These are phyloP conservation scores for Bretschneidera sinensis DNA, from an alignment of 345 rosid genomes.

Conservation along the genomic window DNA sequence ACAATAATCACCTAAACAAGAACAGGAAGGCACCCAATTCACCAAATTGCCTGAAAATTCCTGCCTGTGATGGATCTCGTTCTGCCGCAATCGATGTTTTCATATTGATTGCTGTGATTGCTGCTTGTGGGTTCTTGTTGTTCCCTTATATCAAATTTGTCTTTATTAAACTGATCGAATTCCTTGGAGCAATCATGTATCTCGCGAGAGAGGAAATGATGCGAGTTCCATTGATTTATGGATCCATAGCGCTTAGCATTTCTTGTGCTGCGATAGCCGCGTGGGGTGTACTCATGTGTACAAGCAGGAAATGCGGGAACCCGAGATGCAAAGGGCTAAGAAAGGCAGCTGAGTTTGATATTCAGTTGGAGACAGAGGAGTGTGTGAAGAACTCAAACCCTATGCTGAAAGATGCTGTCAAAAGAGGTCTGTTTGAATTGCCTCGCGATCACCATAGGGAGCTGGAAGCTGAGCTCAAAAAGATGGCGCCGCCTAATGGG, in stretches of 20 bases:
- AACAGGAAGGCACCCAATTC: constrained; percentile 32
- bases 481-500: constrained; percentile 78
- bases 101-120: constrained; percentile 64
- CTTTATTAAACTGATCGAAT: constrained; percentile 29
- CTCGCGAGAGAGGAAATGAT: constrained; percentile 60
- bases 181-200: constrained; percentile 37
- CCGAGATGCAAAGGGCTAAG: constrained; percentile 79
- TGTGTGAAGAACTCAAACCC: constrained; percentile 55
- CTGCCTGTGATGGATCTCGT: constrained; percentile 56
- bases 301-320: constrained; percentile 69
- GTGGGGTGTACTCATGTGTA: constrained; percentile 55
- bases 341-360: constrained; percentile 79
- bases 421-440: constrained; percentile 60
- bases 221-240: constrained; percentile 59
- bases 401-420: constrained; percentile 29
- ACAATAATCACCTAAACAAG: constrained; percentile 28
- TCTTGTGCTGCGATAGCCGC: constrained; percentile 55
- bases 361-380: constrained; percentile 88
- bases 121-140: constrained; percentile 68
- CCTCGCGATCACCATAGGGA: constrained; percentile 67
- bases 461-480: constrained; percentile 68
- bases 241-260: constrained; percentile 59
- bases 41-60: constrained; percentile 31
- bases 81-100: constrained; percentile 73
- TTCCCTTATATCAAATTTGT: constrained; percentile 58